Evolutionary conservation across 2,329 filamentous ascomycete genomes (phyloP), one percentile per base, ranked within the genome.

Genomic region (Fusarium pseudograminearum): DNA sequence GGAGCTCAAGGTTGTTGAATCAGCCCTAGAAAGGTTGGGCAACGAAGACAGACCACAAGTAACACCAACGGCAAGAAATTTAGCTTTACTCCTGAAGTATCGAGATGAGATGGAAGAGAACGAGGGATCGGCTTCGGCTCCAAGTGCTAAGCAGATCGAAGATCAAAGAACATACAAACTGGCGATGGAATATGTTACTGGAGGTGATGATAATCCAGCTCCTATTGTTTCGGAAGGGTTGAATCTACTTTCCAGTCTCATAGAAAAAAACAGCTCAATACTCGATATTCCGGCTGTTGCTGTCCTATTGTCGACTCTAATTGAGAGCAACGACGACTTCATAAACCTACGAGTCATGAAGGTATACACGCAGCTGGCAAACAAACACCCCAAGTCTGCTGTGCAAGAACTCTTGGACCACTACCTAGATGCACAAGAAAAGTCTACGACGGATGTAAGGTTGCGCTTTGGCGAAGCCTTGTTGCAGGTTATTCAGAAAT

Each of bases 391-490:
- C 0, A 86, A 84, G 42, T 86, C 90, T 1, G 89, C 89, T 0
- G 80, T 86, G 5, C 83, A 82, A 24, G 90, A 92, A 70, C 79
- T 93, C 0, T 79, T 91, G 0, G 90, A 92, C 26, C 85, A 88
- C 42, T 93, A 93, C 69, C 78, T 91, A 20, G 91, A 94, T 73
- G 75, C 86, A 1, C 80, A 83, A 47, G 90, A 93, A 75, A 81
- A 80, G n/a, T 78, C 80, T 8, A 76, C 81, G 0, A 85, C 91
- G 1, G 91, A 93, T 75, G 83, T 86, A 3, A 86, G 91, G 3
- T 82, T 93, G 1, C 84, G 90, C 11, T 86, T 93, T 66, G 91
- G 90, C 50, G 91, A 94, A 76, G 88, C 89, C 1, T 78, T 92
- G 24, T 73, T 89, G 4, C 88, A 89, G 70, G 86, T 91, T 0